These are phyloP conservation scores for Papiliotrema terrestris DNA, from an alignment of 1,284 basidiomycete genomes.

Conservation along the genomic window DNA sequence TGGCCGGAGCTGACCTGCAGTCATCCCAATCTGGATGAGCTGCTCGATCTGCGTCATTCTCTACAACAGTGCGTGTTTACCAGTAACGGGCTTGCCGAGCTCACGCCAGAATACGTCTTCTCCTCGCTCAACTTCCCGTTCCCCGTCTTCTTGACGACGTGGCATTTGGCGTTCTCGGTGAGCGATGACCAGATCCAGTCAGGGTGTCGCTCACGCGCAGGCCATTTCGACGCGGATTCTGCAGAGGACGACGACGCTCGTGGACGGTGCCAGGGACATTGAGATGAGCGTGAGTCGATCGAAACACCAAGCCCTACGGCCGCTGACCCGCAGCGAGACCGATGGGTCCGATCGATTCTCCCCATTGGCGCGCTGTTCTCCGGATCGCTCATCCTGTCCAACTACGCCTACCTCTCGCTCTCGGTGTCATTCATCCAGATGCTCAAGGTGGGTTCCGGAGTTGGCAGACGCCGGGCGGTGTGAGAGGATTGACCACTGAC, in stretches of 20 bases:
- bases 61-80: constrained; percentile 67
- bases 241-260: constrained; percentile 77
- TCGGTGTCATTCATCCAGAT: constrained; percentile 94
- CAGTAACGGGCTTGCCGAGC: not conserved
- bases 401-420: constrained; percentile 90
- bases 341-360: constrained; percentile 82
- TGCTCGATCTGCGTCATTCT: constrained; percentile 89
- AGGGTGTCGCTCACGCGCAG: constrained; percentile 43
- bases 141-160: constrained; percentile 85
- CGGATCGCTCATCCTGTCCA: constrained; percentile 84
- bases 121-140: constrained; percentile 74
- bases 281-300: constrained; percentile 62
- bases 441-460: constrained; percentile 69
- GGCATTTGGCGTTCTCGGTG: constrained; percentile 78
- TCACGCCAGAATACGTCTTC: constrained; percentile 65
- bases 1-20: constrained; percentile 21
- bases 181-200: constrained; percentile 37
- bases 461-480: no score
- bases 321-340: constrained; percentile 53
- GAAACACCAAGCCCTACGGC: not conserved
- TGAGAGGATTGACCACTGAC: no score
- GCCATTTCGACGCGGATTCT: constrained; percentile 85
- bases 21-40: constrained; percentile 62
- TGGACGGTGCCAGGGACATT: constrained; percentile 86
- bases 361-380: constrained; percentile 92